Base-by-base conservation (phyloP, 2,329 filamentous ascomycete species). In the Talaromyces sp. region DNA sequence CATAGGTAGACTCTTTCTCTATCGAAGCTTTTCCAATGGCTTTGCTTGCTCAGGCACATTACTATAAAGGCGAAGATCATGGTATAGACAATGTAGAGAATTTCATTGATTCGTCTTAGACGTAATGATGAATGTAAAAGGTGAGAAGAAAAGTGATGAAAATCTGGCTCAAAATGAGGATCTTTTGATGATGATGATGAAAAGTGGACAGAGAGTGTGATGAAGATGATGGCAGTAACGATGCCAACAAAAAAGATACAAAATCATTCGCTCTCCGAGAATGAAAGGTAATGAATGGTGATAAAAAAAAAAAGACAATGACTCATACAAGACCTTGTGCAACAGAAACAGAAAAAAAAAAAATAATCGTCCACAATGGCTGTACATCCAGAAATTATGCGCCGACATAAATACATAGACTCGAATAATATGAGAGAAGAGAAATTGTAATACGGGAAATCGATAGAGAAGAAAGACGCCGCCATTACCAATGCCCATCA, bases 371-470 rank as follows among this genome's bases (percentile, higher is more conserved):
- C 48, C 59, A 54, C 39, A 55, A 61, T 31, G 59, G 50, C 59
- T 61, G 59, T 55, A 54, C 50, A 61, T 61, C 59, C 59, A 55
- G 50, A 55, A 61, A 42, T 39, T 40, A 57, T 61, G 25, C 59
- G 59, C 59, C 59, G 59, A 28, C 59, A 61, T 61, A 44, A 61
- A 61, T 61, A 61, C 59, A 61, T 61, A 33, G 58, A 61, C 46
- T 55, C 42, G 39, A 61, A 61, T 44, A 61, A 55, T 55, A 35
- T 61, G 39, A 46, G 59, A 61, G 39, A 33, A 61, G 48, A 55
- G 37, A 57, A 57, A 40, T 37, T 37, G 33, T 56, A 44, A 23
- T 46, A 33, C 8, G 23, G 37, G 18, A n/a, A 44, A 16, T 11
- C n/a, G 28, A 54, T 28, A 54, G 59, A 61, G 48, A 55, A 55